phyloP scores from a whole-genome alignment of 129 eudicot species.

The Calendula officinalis region DNA sequence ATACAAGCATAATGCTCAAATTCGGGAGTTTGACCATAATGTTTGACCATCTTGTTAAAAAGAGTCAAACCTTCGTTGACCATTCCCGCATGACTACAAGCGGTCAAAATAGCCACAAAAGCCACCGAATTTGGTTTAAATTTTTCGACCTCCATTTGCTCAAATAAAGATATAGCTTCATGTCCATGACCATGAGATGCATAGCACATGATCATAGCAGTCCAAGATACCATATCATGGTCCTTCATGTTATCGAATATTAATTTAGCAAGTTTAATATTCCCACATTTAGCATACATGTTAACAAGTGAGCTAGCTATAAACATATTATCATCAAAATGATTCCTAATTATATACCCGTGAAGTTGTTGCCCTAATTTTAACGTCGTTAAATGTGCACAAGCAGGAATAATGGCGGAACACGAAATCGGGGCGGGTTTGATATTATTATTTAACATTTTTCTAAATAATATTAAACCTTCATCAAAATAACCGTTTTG shows the following conservation, averaged over 20 bases:
- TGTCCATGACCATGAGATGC: constrained; percentile 60
- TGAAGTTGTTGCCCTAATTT: constrained; percentile 71
- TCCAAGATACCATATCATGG: constrained; percentile 68
- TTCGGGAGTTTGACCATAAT: constrained; percentile 45
- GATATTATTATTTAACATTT: constrained; percentile 50
- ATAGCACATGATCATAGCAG: constrained; percentile 82
- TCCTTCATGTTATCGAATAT: constrained; percentile 50
- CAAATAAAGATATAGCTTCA: constrained; percentile 55
- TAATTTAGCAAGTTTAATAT: constrained; percentile 45
- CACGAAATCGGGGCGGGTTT: constrained; percentile 50
- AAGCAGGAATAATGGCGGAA: constrained; percentile 74
- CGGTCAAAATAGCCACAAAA: constrained; percentile 67
- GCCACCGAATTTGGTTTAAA: constrained; percentile 50
- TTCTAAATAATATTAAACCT: constrained; percentile 58
- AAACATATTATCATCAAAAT: constrained; percentile 50
- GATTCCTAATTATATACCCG: constrained; percentile 50
- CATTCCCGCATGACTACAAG: constrained; percentile 84
- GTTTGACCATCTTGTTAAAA: constrained; percentile 43
- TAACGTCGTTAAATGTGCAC: constrained; percentile 69
- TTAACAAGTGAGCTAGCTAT: constrained; percentile 76
- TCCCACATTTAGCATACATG: constrained; percentile 89
- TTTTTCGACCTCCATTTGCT: constrained; percentile 51
- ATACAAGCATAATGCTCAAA: constrained; percentile 74
- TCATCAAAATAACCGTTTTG: constrained; percentile 73
- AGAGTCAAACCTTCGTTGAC: constrained; percentile 52